Evolutionary conservation across 495 filamentous ascomycete species (phyloP), one percentile per base, ranked within the genome.

Genomic region (Apiosordaria backusii): DNA sequence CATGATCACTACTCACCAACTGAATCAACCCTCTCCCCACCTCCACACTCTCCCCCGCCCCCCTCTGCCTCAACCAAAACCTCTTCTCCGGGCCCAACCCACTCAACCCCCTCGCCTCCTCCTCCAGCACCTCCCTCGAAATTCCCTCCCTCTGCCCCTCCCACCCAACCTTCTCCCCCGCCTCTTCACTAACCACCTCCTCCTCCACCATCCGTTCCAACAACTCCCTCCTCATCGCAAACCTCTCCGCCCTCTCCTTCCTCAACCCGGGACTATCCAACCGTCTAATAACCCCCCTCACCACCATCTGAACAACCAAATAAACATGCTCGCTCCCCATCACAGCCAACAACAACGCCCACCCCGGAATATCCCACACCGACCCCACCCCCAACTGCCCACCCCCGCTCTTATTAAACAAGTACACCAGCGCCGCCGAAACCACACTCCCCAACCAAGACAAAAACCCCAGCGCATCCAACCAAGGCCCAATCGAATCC

Each of bases 401-500:
- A n/a, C 80, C 77, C 26, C 80, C 82, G 63, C 85, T 84, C 66
- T 88, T 87, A 67, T 87, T 86, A 79, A 97, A 98, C 66, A 99
- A 85, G 75, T 93, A 97, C 0, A 96, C 87, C 0, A 99, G 79
- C 0, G 92, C 93, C 0, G 93, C 85, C 52, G 88, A 90, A 19
- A 91, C 93, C 67, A 98, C 82, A 70, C 88, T 93, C 61, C 95
- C 95, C 4, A 96, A 82, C 95, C 95, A 99, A 13, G 92, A 87
- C 3, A 98, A 77, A 78, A 99, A 96, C 2, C 88, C 88, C 2
- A 99, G 83, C 19, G 88, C 88, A 64, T 92, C 88, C 13, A 99
- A 84, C 95, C 95, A 99, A 1, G 95, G 93, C 0, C 95, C 95
- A 69, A 99, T 99, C 3, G 90, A 92, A 75, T 98, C 96, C 2